phyloP scores from a whole-genome alignment of 257 asterid species.

The Penstemon davidsonii region DNA sequence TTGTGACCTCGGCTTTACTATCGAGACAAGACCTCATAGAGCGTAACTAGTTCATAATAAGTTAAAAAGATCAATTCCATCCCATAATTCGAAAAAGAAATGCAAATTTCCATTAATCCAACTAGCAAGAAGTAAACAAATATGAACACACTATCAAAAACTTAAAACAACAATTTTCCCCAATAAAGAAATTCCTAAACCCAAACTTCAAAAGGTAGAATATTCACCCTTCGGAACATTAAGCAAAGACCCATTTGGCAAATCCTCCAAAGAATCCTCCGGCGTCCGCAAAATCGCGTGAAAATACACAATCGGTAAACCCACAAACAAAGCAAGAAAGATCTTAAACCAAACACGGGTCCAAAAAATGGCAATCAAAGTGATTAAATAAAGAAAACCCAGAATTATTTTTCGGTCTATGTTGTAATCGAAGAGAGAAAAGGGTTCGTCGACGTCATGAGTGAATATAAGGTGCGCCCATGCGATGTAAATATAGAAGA shows the following conservation, averaged over 20 bases:
- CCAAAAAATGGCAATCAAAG: constrained; percentile 58
- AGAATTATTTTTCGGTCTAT: constrained; percentile 52
- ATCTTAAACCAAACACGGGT: constrained; percentile 62
- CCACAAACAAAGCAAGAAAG: constrained; percentile 46
- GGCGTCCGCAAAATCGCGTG: constrained; percentile 86
- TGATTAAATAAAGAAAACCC: constrained; percentile 49
- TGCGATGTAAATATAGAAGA: constrained; percentile 53
- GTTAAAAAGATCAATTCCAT: no score
- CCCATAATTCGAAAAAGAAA: no score
- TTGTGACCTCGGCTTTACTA: no score
- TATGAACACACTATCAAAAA: no score
- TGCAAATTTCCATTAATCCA: constrained; percentile 22
- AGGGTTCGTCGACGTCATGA: constrained; percentile 48
- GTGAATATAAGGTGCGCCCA: constrained; percentile 43
- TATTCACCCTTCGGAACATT: constrained; percentile 75
- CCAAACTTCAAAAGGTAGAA: constrained; percentile 47
- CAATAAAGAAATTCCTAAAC: not conserved
- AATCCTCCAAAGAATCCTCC: constrained; percentile 63
- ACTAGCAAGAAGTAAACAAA: constrained; percentile 16
- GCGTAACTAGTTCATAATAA: no score
- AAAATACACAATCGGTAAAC: constrained; percentile 46
- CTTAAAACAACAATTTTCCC: no score
- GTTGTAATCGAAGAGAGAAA: constrained; percentile 51
- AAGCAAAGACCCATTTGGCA: constrained; percentile 84
- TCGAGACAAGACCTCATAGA: no score